Evolutionary conservation across 2,329 filamentous ascomycete species (phyloP).

Genomic region (Immersiporthe knoxdaviesiana): DNA sequence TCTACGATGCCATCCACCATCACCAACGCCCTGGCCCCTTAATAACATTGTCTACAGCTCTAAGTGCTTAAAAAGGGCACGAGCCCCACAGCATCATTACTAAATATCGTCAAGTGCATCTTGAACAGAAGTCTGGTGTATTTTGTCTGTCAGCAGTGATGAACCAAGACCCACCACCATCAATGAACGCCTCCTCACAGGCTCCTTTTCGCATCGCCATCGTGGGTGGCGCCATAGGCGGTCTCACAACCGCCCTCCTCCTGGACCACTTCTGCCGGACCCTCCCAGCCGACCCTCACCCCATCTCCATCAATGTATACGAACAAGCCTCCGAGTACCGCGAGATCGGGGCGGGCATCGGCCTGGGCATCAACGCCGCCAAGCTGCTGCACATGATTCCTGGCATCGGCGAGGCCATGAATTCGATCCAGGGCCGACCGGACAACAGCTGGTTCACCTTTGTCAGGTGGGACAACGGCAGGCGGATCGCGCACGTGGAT

Average conservation of each 20-base stretch:
- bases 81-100: no score
- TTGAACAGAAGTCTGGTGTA: not conserved
- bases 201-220: constrained; percentile 26
- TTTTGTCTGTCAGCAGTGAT: not conserved
- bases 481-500: constrained; percentile 19
- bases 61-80: not conserved
- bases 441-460: constrained; percentile 23
- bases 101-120: not conserved
- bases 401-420: constrained; percentile 21
- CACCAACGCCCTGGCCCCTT: no score
- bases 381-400: constrained; percentile 22
- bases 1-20: not conserved
- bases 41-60: not conserved
- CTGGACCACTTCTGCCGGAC: constrained; percentile 24
- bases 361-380: constrained; percentile 43
- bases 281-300: not conserved
- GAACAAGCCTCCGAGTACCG: constrained; percentile 26
- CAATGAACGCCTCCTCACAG: not conserved
- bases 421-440: constrained; percentile 17
- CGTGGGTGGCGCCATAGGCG: constrained; percentile 26
- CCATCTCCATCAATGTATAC: constrained; percentile 22
- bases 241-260: constrained; percentile 22
- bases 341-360: constrained; percentile 26
- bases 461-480: constrained; percentile 20
- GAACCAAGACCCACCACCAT: not conserved